Conservation (phyloP, 139 green algal species). For the Micractinium conductrix region DNA sequence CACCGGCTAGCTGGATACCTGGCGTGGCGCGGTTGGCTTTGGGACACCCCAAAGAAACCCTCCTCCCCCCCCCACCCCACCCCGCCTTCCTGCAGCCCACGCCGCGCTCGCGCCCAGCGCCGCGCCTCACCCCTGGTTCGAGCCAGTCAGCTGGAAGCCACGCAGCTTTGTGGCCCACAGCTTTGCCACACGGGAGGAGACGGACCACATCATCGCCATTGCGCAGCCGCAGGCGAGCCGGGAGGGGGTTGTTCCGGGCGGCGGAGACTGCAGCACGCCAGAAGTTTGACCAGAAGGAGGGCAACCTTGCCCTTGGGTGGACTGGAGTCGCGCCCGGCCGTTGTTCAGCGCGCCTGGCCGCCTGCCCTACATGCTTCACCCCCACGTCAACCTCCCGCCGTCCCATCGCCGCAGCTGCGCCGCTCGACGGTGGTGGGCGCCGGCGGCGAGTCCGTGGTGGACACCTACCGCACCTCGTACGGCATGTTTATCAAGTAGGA, state of each 20-base stretch:
- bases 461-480: constrained; percentile 79
- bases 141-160: constrained; percentile 74
- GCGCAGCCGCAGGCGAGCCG: constrained; percentile 34
- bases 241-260: background rate
- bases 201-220: constrained; percentile 68
- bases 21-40: too few species aligned
- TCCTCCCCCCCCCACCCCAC: too few species aligned
- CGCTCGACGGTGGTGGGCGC: constrained; percentile 78
- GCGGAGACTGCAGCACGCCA: background rate
- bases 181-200: constrained; percentile 77
- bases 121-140: constrained; percentile 52
- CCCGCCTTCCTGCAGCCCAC: background rate
- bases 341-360: background rate
- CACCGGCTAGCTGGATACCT: background rate
- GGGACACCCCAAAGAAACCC: too few species aligned
- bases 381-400: background rate
- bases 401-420: constrained; percentile 61
- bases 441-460: constrained; percentile 57
- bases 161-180: constrained; percentile 82
- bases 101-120: background rate
- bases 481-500: constrained; percentile 66
- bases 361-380: background rate
- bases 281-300: background rate
- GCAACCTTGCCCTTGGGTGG: background rate
- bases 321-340: background rate